Conservation (phyloP, 208 protist genomes). For the Crithidia bombi region DNA sequence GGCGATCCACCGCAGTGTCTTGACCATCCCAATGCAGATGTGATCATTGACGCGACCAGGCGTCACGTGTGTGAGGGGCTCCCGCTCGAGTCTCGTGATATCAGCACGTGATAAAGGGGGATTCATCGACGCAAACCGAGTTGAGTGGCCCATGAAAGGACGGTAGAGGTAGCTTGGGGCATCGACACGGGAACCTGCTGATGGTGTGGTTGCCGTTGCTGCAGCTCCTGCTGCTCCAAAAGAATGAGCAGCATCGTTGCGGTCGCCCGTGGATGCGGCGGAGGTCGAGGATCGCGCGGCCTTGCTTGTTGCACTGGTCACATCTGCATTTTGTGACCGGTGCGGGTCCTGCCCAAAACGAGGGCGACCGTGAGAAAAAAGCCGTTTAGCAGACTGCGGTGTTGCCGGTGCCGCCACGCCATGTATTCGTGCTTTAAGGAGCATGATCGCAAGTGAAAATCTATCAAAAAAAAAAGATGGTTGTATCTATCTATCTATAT, state of each 20-base stretch:
- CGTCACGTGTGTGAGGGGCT: constrained; percentile 60
- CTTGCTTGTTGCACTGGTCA: neutral
- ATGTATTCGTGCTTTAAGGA: neutral
- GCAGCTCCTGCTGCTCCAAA: neutral
- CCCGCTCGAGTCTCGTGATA: constrained; percentile 59
- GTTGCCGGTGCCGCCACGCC: neutral
- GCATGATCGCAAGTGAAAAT: no score
- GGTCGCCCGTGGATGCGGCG: neutral
- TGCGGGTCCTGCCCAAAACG: neutral
- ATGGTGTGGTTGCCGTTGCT: neutral
- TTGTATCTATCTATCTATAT: neutral
- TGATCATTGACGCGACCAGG: constrained; percentile 69
- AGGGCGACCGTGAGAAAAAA: constrained; percentile 7
- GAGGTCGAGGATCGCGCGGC: neutral
- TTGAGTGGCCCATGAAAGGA: constrained; percentile 72
- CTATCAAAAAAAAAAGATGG: no score
- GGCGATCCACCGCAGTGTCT: constrained; percentile 66
- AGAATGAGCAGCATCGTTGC: neutral
- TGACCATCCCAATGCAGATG: constrained; percentile 70
- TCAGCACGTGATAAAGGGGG: constrained; percentile 27
- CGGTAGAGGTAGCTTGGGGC: constrained; percentile 43
- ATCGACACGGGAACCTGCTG: neutral
- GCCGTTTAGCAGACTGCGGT: neutral
- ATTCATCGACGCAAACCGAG: constrained; percentile 45
- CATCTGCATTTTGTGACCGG: neutral